Evolutionary conservation across 345 rosid species (phyloP).

Genomic region (Turnera subulata): DNA sequence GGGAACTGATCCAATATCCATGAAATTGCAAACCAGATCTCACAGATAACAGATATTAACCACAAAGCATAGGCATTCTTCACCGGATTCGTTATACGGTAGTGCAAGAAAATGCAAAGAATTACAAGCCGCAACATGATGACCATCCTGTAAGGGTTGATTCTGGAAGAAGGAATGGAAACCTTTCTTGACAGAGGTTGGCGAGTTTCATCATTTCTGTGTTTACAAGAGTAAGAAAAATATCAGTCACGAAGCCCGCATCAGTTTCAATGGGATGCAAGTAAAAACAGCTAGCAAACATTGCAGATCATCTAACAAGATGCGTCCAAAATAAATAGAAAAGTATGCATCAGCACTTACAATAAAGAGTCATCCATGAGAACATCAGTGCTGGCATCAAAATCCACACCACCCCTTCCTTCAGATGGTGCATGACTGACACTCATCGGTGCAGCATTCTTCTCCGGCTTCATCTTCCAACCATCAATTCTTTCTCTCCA

Average conservation of each 20-base stretch:
- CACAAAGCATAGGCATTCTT: slow-evolving; percentile 27
- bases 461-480: slow-evolving; percentile 38
- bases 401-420: slow-evolving; percentile 30
- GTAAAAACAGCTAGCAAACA: too few species aligned
- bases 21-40: slow-evolving; percentile 39
- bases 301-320: too few species aligned
- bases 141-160: slow-evolving; percentile 35
- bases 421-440: slow-evolving; percentile 35
- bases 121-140: slow-evolving; percentile 31
- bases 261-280: too few species aligned
- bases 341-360: slow-evolving; percentile 15
- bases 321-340: too few species aligned
- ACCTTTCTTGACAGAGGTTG: slow-evolving; percentile 36
- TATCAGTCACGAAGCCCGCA: too few species aligned
- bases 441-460: slow-evolving; percentile 30
- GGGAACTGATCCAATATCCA: slow-evolving; percentile 41
- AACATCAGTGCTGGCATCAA: slow-evolving; percentile 33
- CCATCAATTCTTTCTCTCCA: slow-evolving; percentile 43
- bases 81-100: slow-evolving; percentile 34
- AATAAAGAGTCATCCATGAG: slow-evolving; percentile 31
- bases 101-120: slow-evolving; percentile 32
- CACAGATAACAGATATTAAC: slow-evolving; percentile 33
- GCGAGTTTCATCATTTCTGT: slow-evolving; percentile 35
- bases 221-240: neutral
- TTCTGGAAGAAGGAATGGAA: slow-evolving; percentile 30